phyloP scores from a whole-genome alignment of 768 basidiomycete species.

The Rhodotorula diobovata region DNA sequence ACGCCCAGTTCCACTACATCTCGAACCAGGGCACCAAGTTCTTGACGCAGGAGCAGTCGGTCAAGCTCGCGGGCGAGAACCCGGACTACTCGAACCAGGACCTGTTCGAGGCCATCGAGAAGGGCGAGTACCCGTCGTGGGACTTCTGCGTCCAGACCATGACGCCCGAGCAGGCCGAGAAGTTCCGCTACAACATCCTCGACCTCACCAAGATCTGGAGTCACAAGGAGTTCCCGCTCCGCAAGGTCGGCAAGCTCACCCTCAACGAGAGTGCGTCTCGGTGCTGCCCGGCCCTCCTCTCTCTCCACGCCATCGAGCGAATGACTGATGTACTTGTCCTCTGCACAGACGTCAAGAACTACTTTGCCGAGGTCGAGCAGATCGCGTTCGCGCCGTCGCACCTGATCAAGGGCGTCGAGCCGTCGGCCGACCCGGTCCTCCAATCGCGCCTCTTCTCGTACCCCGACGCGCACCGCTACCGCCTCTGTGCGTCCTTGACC shows the following conservation, averaged over 20 bases:
- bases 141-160: slow-evolving; percentile 65
- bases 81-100: slow-evolving; percentile 50
- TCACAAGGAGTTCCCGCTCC: slow-evolving; percentile 50
- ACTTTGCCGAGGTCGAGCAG: slow-evolving; percentile 46
- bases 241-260: slow-evolving; percentile 49
- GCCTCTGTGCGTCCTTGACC: neutral
- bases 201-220: slow-evolving; percentile 70
- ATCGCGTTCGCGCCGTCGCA: slow-evolving; percentile 85
- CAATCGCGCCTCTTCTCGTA: slow-evolving; percentile 95
- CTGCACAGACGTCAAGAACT: slow-evolving; percentile 15
- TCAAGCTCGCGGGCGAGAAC: slow-evolving; percentile 61
- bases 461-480: slow-evolving; percentile 49
- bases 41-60: slow-evolving; percentile 64
- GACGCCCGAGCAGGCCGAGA: slow-evolving; percentile 85
- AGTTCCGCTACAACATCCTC: slow-evolving; percentile 74
- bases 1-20: slow-evolving; percentile 48
- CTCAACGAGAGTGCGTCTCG: slow-evolving; percentile 50
- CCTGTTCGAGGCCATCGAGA: slow-evolving; percentile 51
- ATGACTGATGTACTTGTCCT: no score
- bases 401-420: slow-evolving; percentile 78
- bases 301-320: slow-evolving; percentile 1
- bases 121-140: slow-evolving; percentile 49
- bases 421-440: slow-evolving; percentile 84
- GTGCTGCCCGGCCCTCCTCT: slow-evolving; percentile 48
- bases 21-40: slow-evolving; percentile 55